Conservation (phyloP, 345 rosid genomes). For the Cardamine chenopodiifolia region DNA sequence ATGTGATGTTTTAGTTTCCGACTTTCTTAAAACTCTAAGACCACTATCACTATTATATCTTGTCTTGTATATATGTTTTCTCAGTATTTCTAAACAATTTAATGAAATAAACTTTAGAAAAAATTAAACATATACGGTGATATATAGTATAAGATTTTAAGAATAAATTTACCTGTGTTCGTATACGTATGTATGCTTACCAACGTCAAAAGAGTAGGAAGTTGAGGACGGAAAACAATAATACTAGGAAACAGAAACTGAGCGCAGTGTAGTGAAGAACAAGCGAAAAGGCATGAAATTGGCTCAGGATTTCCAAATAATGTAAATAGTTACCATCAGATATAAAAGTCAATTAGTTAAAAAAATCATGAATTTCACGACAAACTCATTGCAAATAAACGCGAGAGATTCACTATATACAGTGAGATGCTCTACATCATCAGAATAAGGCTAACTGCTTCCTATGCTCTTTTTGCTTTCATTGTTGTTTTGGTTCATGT, state of each 20-base stretch:
- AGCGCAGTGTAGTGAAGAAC: neutral
- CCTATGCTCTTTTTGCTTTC: conserved; percentile 15
- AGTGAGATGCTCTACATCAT: neutral
- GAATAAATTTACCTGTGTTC: too few relatives aligned
- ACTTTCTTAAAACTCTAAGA: too few relatives aligned
- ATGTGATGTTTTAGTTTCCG: too few relatives aligned
- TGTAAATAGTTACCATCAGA: neutral
- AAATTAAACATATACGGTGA: too few relatives aligned
- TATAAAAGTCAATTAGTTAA: neutral
- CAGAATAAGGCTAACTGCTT: conserved; percentile 7
- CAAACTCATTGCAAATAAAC: conserved; percentile 26
- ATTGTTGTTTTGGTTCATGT: conserved; percentile 20
- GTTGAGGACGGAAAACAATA: too few relatives aligned
- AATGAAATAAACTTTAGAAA: too few relatives aligned
- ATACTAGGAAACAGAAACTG: conserved; percentile 1
- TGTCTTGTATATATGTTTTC: too few relatives aligned
- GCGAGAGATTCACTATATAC: conserved; percentile 24
- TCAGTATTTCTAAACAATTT: too few relatives aligned
- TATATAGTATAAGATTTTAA: too few relatives aligned
- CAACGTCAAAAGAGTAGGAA: too few relatives aligned
- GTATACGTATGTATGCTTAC: too few relatives aligned
- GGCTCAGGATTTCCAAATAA: neutral
- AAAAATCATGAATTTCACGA: conserved; percentile 23
- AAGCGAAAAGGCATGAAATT: neutral
- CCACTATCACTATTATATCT: too few relatives aligned